Base-by-base conservation (phyloP, 2,329 filamentous ascomycete genomes). In the Pestalotiopsis sp. region DNA sequence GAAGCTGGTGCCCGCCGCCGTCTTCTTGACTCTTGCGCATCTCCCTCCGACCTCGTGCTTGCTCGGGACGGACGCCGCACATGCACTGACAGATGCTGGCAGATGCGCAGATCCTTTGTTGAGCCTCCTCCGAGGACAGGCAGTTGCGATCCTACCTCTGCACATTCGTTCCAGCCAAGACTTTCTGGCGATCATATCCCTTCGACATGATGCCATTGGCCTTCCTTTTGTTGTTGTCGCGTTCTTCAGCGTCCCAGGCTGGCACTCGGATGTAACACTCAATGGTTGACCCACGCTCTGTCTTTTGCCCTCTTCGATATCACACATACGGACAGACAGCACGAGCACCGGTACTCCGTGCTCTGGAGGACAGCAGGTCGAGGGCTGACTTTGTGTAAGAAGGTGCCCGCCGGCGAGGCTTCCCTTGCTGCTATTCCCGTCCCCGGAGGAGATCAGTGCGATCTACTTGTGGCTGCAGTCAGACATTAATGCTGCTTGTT, bases 101-200 rank as follows among this genome's bases (percentile, higher is more conserved):
- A 36, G 17, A 62, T 62, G 59, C 59, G 31, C 59, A 62, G 57
- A 62, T 36, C 27, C 13, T 36, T 9, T 36, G 45, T 52, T 52
- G 45, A 52, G 45, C 45, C 45, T 52, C 45, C 6, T 45, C 41
- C 41, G 9, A 52, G 14, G 45, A n/a, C 45, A 52, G 45, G 45
- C 45, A 52, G 17, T 52, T 52, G 45, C 4, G 45, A 52, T 52
- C 45, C 45, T 27, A 39, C 62, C 38, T 65, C 62, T 25, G 14
- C 14, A 36, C 27, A 23, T 11, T 11, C 49, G 63, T 66, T 66
- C 63, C 63, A 66, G 63, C 63, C 63, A 66, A 66, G 63, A 23
- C 63, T 56, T 56, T 23, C 31, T 17, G 63, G 57, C 63, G 63
- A 66, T 39, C 63, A 45, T 57, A 39, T 57, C 41, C 63, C 20